Percentiles rank a stretch among this genome's conserved stretches.
These are phyloP conservation scores for Boletellus ananiceps DNA, from an alignment of 768 basidiomycete genomes.

Conservation along the genomic window DNA sequence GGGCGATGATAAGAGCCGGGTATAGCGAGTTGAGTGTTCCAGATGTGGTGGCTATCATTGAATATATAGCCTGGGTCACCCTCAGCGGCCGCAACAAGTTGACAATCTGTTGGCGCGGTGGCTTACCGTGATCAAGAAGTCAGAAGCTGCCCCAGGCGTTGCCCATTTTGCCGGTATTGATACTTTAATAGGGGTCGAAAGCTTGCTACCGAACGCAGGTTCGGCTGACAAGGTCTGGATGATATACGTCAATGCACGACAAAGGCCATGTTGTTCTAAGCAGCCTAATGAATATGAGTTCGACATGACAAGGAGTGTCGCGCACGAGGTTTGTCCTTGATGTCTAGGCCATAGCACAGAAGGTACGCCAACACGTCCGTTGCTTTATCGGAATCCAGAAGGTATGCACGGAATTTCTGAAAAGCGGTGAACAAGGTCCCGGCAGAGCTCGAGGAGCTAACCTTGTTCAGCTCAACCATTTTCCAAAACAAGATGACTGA, in stretches of 20 bases:
- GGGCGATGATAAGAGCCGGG: slow-evolving; percentile 85
- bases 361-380: slow-evolving; percentile 76
- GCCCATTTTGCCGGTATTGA: slow-evolving; percentile 76
- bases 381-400: slow-evolving; percentile 76
- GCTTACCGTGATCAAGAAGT: slow-evolving; percentile 83
- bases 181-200: slow-evolving; percentile 60
- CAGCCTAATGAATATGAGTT: slow-evolving; percentile 3
- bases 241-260: slow-evolving; percentile 86
- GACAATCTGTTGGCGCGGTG: background rate
- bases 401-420: slow-evolving; percentile 87
- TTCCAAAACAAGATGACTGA: slow-evolving; percentile 85
- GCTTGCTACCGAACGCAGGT: slow-evolving; percentile 63
- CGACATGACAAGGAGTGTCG: slow-evolving; percentile 6
- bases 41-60: slow-evolving; percentile 84
- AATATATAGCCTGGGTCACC: slow-evolving; percentile 68
- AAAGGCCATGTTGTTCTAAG: slow-evolving; percentile 85
- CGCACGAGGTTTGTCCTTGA: slow-evolving; percentile 92
- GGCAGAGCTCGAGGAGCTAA: slow-evolving; percentile 29
- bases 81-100: slow-evolving; percentile 7
- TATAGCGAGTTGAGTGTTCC: slow-evolving; percentile 80
- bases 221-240: slow-evolving; percentile 90
- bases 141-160: slow-evolving; percentile 66
- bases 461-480: slow-evolving; percentile 90
- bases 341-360: slow-evolving; percentile 76
- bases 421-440: background rate